phyloP scores from a whole-genome alignment of 2,329 filamentous ascomycete species.

The Talaromyces sp. region DNA sequence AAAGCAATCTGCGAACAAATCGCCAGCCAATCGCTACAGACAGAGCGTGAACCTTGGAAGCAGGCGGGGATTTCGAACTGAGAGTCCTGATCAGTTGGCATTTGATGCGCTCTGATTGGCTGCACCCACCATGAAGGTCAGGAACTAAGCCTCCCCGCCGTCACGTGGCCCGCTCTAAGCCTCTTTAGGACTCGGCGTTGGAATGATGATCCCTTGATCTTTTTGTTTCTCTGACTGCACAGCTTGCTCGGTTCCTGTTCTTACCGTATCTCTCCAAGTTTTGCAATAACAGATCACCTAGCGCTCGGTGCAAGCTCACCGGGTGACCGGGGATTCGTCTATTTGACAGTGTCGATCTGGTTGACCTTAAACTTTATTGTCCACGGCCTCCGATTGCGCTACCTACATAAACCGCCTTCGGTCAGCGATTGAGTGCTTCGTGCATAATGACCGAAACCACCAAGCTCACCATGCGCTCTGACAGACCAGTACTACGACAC shows the following conservation, averaged over 20 bases:
- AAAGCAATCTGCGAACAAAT: not conserved
- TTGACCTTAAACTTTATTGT: not conserved
- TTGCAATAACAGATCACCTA: not conserved
- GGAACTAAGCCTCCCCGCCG: constrained; percentile 11
- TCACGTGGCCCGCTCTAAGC: constrained; percentile 9
- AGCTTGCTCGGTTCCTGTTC: not conserved
- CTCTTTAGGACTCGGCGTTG: not conserved
- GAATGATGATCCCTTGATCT: not conserved
- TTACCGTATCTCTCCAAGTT: not conserved
- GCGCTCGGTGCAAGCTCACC: not conserved
- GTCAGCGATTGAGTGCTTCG: not conserved
- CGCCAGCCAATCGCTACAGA: not conserved
- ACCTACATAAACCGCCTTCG: not conserved
- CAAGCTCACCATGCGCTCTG: constrained; percentile 27
- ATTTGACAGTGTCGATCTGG: not conserved
- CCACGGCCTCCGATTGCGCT: not conserved
- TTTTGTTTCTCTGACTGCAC: not conserved
- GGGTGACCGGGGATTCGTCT: not conserved
- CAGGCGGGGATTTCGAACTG: not conserved
- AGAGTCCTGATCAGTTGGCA: not conserved
- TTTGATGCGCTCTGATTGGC: not conserved
- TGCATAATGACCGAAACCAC: constrained; percentile 26
- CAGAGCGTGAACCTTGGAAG: not conserved
- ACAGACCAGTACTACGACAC: constrained; percentile 41
- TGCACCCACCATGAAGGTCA: constrained; percentile 14